These are phyloP conservation scores for Jaltomata sinuosa DNA, from an alignment of 257 asterid species.

Conservation along the genomic window DNA sequence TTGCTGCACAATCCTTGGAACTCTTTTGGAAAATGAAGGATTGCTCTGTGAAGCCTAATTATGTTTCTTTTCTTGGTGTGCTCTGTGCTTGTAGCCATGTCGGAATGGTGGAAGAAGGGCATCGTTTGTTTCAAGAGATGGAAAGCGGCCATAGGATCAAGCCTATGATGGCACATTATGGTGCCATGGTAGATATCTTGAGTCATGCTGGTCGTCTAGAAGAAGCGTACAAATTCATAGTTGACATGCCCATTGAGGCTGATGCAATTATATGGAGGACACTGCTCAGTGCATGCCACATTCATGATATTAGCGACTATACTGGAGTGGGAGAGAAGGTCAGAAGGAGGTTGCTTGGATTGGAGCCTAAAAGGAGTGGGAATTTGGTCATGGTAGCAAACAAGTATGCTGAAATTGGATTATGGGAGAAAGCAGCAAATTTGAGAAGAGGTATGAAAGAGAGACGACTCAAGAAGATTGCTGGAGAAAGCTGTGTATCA, in stretches of 20 bases:
- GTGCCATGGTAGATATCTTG: slow-evolving; percentile 70
- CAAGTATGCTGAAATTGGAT: slow-evolving; percentile 48
- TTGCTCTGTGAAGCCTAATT: slow-evolving; percentile 36
- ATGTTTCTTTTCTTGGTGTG: slow-evolving; percentile 66
- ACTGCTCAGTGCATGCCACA: slow-evolving; percentile 59
- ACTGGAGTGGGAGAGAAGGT: slow-evolving; percentile 45
- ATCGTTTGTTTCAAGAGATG: slow-evolving; percentile 41
- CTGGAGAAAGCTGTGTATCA: slow-evolving; percentile 57
- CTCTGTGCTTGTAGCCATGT: slow-evolving; percentile 82
- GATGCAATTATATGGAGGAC: slow-evolving; percentile 75
- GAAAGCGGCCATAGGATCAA: slow-evolving; percentile 37
- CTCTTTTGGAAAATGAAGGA: slow-evolving; percentile 38
- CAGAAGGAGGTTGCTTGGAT: slow-evolving; percentile 32
- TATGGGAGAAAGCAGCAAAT: slow-evolving; percentile 58
- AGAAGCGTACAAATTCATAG: slow-evolving; percentile 49
- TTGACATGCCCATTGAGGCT: slow-evolving; percentile 46
- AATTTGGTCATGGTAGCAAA: slow-evolving; percentile 69
- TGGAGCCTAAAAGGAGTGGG: slow-evolving; percentile 73
- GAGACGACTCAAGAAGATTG: slow-evolving; percentile 44
- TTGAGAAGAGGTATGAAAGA: slow-evolving; percentile 43
- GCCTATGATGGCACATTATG: slow-evolving; percentile 54
- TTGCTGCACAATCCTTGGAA: slow-evolving; percentile 38
- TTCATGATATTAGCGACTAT: slow-evolving; percentile 46
- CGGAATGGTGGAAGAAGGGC: slow-evolving; percentile 54
- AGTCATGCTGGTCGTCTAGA: slow-evolving; percentile 60